Base-by-base conservation (phyloP, 345 rosid genomes). In the Sonneratia caseolaris region DNA sequence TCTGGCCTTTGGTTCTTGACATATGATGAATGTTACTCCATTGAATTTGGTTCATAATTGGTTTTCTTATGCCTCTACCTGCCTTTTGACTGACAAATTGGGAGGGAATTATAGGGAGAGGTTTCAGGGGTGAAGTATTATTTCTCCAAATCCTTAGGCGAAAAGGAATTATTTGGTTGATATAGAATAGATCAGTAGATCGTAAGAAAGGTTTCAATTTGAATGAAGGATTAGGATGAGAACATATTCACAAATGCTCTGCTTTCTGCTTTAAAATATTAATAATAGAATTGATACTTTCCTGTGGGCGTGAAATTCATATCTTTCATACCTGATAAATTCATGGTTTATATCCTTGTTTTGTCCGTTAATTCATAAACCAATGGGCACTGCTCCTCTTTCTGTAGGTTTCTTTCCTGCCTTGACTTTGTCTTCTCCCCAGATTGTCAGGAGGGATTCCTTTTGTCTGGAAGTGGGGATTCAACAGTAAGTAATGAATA, bases 391-490 rank as follows among this genome's bases (percentile, higher is more conserved):
- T 27, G 3, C 64, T 42, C 45, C 45, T 42, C 0, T 42, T 11
- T 59, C 36, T 76, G 65, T 81, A 95, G 98, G 79, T 95, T 87
- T 79, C 86, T 95, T 47, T 84, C 96, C 47, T 86, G 96, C 85
- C 85, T 87, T 55, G 82, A 92, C 70, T 95, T 95, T 80, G 51
- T 90, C 75, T 42, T 71, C 80, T 70, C 81, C 37, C 80, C 72
- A 68, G 91, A 88, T 74, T 76, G 70, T 72, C 79, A 85, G 35
- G 85, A 83, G 45, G 92, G 87, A 64, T 82, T 84, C 74, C 99
- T 95, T 77, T 82, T 92, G 75, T 92, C 99, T 68, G 98, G 98
- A 75, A 85, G 99, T 71, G 97, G 98, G 64, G 98, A 95, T 86
- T 90, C 96, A 73, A 88, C 92, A 0, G 98, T 92, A 80, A 88